Base-by-base conservation (phyloP, 768 basidiomycete species). In the Naganishia randhawae region DNA sequence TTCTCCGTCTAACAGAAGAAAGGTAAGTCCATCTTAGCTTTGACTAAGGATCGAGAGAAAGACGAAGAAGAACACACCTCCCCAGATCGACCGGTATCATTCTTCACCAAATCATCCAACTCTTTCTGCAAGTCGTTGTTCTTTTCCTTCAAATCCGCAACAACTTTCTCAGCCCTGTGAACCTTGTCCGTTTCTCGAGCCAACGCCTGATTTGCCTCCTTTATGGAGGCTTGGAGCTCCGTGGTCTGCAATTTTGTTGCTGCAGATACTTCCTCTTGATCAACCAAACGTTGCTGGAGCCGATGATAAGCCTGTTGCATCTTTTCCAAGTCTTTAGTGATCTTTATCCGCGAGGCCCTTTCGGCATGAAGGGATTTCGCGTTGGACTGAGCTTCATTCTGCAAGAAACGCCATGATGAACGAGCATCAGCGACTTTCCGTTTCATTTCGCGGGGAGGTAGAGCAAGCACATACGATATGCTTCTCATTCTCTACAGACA, bases 121-220 rank as follows among this genome's bases (percentile, higher is more conserved):
- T 61, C 57, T 29, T 61, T 39, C 57, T 61, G 57, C 37, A 61
- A 29, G 19, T 61, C 57, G 37, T 22, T 41, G 57, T 61, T 61
- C 57, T 35, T 61, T 7, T 41, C 57, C 39, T 39, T n/a, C 25
- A 61, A 19, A 29, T 61, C 57, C 39, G 17, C 37, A 3, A 61
- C 14, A n/a, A 14, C 27, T 39, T 61, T 61, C 16, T 61, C 57
- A 14, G 41, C 19, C 25, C 27, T 25, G 7, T n/a, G 8, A 4
- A 35, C 33, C 57, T 41, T 39, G 37, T 61, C 57, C 37, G 57
- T 61, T 42, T 61, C 39, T 25, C 57, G 57, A 14, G 37, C 29
- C 25, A 61, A 19, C n/a, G 57, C 57, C 2, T 61, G 37, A 10
- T 42, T 42, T 19, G 57, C 37, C 1, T 61, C 39, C 39, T 61